These are phyloP conservation scores for Lentinus tigrinus DNA, from an alignment of 768 basidiomycete genomes.

Conservation along the genomic window DNA sequence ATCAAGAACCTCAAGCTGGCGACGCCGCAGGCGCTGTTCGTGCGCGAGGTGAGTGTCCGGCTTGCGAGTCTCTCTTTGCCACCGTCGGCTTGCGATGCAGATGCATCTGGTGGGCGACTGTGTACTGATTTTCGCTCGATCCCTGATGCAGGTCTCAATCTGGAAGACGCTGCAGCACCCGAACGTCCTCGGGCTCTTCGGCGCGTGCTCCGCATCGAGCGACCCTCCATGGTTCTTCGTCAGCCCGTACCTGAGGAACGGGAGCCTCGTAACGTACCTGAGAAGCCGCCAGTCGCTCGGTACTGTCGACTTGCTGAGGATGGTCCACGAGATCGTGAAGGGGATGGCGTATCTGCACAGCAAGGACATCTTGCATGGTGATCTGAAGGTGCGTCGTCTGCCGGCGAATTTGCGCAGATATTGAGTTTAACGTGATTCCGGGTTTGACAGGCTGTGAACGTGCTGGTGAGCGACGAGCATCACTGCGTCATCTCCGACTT, in stretches of 20 bases:
- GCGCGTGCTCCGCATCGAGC: conserved; percentile 69
- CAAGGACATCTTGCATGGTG: conserved; percentile 71
- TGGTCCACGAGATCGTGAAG: conserved; percentile 71
- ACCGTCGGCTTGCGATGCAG: neutral
- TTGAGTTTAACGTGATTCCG: neutral
- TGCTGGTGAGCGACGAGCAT: conserved; percentile 67
- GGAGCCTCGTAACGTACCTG: conserved; percentile 61
- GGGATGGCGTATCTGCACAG: conserved; percentile 83
- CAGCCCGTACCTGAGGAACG: conserved; percentile 67
- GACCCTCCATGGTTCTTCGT: conserved; percentile 52
- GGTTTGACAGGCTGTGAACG: conserved; percentile 61
- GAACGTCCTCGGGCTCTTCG: conserved; percentile 71
- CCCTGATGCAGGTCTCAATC: conserved; percentile 30
- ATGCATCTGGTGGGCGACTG: neutral
- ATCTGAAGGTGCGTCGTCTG: conserved; percentile 60
- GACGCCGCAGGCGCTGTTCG: conserved; percentile 62
- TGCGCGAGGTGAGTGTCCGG: conserved; percentile 13
- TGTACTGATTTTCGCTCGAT: neutral
- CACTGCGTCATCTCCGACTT: conserved; percentile 81
- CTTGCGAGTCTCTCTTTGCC: too few species aligned
- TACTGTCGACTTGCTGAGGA: conserved; percentile 50
- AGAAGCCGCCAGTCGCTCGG: conserved; percentile 32
- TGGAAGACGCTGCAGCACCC: conserved; percentile 71
- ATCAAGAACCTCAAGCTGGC: conserved; percentile 69
- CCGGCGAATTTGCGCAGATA: neutral